Conservation (phyloP, 108 stramenopile species). For the Skeletonema costatum region DNA sequence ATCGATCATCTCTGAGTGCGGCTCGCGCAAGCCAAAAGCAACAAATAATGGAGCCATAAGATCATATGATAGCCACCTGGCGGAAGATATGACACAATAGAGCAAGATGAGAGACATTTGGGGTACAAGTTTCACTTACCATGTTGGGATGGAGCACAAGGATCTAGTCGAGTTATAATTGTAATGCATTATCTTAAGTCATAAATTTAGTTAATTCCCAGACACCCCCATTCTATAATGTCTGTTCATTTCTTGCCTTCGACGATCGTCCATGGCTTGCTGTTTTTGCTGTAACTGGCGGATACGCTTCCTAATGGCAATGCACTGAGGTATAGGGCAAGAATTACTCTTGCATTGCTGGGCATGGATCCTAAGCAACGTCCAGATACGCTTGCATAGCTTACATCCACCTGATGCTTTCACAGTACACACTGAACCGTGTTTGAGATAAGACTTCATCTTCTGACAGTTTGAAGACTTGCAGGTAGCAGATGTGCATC, state of each 20-base stretch:
- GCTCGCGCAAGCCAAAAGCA: no score
- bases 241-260: slow-evolving; percentile 89
- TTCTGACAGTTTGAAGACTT: slow-evolving; percentile 89
- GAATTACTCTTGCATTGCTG: slow-evolving; percentile 85
- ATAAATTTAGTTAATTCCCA: neutral
- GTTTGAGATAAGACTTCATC: slow-evolving; percentile 94
- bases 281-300: slow-evolving; percentile 90
- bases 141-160: no score
- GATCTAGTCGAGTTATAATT: neutral
- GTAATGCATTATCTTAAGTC: neutral
- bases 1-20: no score
- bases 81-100: no score
- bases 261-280: slow-evolving; percentile 90
- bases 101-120: no score
- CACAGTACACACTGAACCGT: slow-evolving; percentile 77
- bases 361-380: slow-evolving; percentile 94
- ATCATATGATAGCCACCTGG: no score
- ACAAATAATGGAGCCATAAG: no score
- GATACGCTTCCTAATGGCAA: slow-evolving; percentile 86
- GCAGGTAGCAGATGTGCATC: slow-evolving; percentile 83
- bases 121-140: no score
- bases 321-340: slow-evolving; percentile 94
- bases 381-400: slow-evolving; percentile 95
- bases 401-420: slow-evolving; percentile 91
- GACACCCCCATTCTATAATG: slow-evolving; percentile 39